phyloP scores from a whole-genome alignment of 1,284 basidiomycete species.

The Waitea zeae region DNA sequence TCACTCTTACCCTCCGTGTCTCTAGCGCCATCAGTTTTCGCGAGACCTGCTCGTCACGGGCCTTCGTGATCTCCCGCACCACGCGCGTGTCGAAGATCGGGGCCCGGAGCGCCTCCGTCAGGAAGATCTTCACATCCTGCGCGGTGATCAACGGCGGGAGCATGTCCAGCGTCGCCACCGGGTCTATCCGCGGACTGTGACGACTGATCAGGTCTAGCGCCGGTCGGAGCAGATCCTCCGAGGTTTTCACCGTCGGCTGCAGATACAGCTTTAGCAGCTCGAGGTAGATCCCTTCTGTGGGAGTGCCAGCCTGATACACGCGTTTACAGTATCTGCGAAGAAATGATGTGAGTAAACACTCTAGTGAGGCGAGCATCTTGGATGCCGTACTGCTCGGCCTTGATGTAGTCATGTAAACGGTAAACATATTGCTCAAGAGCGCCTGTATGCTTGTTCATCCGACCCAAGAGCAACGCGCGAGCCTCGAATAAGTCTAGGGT shows the following conservation, averaged over 20 bases:
- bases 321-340: constrained; percentile 68
- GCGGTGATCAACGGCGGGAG: constrained; percentile 80
- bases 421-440: constrained; percentile 90
- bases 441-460: constrained; percentile 81
- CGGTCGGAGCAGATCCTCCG: constrained; percentile 45
- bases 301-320: constrained; percentile 43
- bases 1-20: constrained; percentile 73
- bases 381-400: constrained; percentile 89
- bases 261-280: constrained; percentile 81
- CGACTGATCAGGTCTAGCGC: constrained; percentile 74
- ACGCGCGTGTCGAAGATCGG: constrained; percentile 55
- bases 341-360: constrained; percentile 1
- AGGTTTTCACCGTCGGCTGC: constrained; percentile 35
- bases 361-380: constrained; percentile 12
- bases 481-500: constrained; percentile 68
- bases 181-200: constrained; percentile 70
- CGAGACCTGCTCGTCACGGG: constrained; percentile 58
- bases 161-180: constrained; percentile 66
- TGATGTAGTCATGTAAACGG: constrained; percentile 60
- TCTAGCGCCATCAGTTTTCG: constrained; percentile 60
- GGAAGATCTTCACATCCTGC: constrained; percentile 63
- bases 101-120: constrained; percentile 54
- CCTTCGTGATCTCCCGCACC: constrained; percentile 48
- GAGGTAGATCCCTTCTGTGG: constrained; percentile 59
- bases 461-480: constrained; percentile 78